These are phyloP conservation scores for Trichoderma parareesei DNA, from an alignment of 495 filamentous ascomycete species.

Conservation along the genomic window DNA sequence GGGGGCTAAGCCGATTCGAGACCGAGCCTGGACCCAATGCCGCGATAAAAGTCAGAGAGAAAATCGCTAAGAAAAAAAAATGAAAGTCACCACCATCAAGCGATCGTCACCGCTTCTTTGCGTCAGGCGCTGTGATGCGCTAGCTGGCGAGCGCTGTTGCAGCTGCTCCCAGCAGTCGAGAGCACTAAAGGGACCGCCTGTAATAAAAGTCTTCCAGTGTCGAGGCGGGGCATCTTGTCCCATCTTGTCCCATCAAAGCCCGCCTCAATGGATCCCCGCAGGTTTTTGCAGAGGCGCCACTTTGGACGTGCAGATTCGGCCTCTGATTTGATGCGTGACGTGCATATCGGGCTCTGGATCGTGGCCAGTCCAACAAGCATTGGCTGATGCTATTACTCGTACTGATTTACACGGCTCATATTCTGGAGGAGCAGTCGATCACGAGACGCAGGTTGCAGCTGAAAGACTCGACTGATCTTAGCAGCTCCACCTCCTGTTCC, in stretches of 20 bases:
- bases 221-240: neutral
- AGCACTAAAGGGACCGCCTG: neutral
- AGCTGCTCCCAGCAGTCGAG: neutral
- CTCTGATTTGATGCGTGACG: conserved; percentile 4
- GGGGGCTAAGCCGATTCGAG: neutral
- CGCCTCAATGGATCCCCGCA: neutral
- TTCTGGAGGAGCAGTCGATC: neutral
- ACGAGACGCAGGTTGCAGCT: neutral
- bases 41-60: neutral
- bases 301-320: neutral
- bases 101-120: conserved; percentile 4
- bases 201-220: neutral
- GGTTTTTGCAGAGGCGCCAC: neutral
- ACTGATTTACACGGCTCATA: no score
- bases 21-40: neutral
- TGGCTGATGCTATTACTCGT: neutral
- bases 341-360: neutral
- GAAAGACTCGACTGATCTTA: neutral
- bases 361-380: neutral
- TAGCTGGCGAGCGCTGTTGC: conserved; percentile 4
- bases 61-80: neutral
- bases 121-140: neutral
- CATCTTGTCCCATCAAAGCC: no score
- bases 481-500: neutral
- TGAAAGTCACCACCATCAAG: neutral